Conservation (phyloP, 1,284 basidiomycete genomes). For the Ceratobasidium sp. region DNA sequence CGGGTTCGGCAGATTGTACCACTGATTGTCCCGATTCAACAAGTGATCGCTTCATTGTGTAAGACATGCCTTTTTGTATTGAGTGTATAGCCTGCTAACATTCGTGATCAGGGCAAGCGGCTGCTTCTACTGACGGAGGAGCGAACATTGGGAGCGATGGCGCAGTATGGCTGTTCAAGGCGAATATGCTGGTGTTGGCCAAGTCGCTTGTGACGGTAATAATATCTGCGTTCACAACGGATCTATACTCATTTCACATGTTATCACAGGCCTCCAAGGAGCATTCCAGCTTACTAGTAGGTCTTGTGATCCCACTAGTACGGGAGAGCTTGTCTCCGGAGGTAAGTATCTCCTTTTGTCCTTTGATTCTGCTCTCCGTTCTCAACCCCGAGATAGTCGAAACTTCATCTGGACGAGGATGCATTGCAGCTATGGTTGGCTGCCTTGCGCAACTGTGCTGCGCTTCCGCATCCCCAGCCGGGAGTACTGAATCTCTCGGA, state of each 20-base stretch:
- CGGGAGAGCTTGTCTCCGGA: constrained; percentile 75
- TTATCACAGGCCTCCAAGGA: constrained; percentile 66
- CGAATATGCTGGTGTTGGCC: constrained; percentile 74
- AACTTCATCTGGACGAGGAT: constrained; percentile 81
- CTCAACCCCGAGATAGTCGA: constrained; percentile 60
- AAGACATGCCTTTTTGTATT: constrained; percentile 50
- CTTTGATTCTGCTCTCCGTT: neutral
- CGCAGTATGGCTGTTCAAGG: constrained; percentile 74
- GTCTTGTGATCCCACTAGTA: constrained; percentile 77
- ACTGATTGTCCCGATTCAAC: constrained; percentile 74
- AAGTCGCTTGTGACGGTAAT: constrained; percentile 76
- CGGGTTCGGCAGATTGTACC: constrained; percentile 73
- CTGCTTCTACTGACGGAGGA: constrained; percentile 60
- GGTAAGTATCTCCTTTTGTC: constrained; percentile 56
- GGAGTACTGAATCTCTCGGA: constrained; percentile 66
- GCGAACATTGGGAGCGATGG: constrained; percentile 66
- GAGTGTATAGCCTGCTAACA: neutral
- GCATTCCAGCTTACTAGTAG: constrained; percentile 65
- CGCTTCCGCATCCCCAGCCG: constrained; percentile 62
- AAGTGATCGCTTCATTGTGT: constrained; percentile 65
- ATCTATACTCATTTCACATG: neutral
- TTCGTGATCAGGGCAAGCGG: constrained; percentile 27
- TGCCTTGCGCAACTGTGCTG: constrained; percentile 73
- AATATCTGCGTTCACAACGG: constrained; percentile 11
- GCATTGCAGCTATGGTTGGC: constrained; percentile 79